Evolutionary conservation across 2,329 filamentous ascomycete species (phyloP).

Genomic region (Cercospora berteroae): DNA sequence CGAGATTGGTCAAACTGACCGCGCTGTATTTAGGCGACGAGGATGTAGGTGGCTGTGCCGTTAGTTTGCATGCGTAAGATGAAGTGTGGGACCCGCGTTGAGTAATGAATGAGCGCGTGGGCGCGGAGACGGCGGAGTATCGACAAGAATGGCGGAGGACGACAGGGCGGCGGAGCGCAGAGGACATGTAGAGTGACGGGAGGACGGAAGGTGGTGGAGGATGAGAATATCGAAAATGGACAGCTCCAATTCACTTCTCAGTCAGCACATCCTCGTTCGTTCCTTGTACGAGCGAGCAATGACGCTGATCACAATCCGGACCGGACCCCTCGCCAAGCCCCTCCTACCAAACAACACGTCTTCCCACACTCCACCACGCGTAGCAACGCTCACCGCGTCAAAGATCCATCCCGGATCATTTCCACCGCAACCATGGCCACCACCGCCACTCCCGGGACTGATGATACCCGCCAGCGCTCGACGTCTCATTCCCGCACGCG

Average conservation of each 20-base stretch:
- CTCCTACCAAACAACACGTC: constrained; percentile 8
- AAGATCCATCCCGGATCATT: not conserved
- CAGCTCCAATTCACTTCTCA: constrained; percentile 4
- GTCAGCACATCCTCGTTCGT: not conserved
- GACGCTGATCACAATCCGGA: constrained; percentile 4
- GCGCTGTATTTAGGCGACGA: constrained; percentile 14
- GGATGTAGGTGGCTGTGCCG: constrained; percentile 4
- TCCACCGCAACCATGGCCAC: constrained; percentile 20
- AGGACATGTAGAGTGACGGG: constrained; percentile 2
- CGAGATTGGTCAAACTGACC: constrained; percentile 26
- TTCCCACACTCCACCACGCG: not conserved
- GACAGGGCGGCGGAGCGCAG: constrained; percentile 2
- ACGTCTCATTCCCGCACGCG: constrained; percentile 48
- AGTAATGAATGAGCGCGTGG: not conserved
- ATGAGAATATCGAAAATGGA: not conserved
- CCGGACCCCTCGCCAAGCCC: constrained; percentile 2
- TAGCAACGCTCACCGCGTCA: not conserved
- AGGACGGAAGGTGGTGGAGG: not conserved
- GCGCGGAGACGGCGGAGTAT: not conserved
- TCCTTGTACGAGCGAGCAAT: not conserved
- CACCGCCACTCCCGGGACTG: constrained; percentile 17
- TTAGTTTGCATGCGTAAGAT: not conserved
- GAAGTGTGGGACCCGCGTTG: constrained; percentile 5
- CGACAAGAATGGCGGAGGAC: not conserved
- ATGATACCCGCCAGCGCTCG: constrained; percentile 14